phyloP scores from a whole-genome alignment of 306 rosid genomes.

The Dicorynia guianensis region DNA sequence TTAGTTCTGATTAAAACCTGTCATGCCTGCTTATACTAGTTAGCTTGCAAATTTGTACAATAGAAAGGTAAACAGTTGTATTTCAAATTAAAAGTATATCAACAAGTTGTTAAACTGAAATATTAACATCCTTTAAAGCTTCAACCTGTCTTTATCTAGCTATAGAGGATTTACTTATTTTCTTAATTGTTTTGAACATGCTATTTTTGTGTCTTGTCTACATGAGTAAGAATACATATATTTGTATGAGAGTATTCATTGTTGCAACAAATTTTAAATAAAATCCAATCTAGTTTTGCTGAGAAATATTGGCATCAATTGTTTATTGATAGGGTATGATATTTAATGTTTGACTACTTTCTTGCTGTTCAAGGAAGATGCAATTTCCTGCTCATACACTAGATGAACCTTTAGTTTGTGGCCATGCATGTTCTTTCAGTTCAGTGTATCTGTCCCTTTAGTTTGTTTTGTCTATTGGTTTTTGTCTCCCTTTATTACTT shows the following conservation, averaged over 20 bases:
- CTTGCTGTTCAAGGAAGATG: not conserved
- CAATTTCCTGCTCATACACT: not conserved
- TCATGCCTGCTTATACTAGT: conserved; percentile 15
- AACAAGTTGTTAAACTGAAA: not conserved
- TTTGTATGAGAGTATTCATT: conserved; percentile 4
- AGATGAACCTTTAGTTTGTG: not conserved
- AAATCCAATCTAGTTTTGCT: not conserved
- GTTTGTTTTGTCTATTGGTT: conserved; percentile 26
- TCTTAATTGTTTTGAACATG: not conserved
- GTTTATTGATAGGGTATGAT: conserved; percentile 4
- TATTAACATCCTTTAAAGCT: conserved; percentile 15
- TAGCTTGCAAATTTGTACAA: conserved; percentile 11
- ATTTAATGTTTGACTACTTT: conserved; percentile 9
- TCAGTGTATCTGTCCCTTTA: not conserved
- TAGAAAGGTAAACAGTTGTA: not conserved
- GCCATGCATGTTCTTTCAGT: conserved; percentile 11
- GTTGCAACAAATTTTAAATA: not conserved
- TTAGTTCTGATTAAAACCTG: conserved; percentile 12
- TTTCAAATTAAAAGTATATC: not conserved
- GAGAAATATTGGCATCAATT: conserved; percentile 9
- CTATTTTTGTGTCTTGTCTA: not conserved
- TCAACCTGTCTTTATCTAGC: conserved; percentile 13
- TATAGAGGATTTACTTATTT: not conserved
- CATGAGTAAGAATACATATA: not conserved
- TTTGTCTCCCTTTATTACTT: conserved; percentile 37